Evolutionary conservation across 768 basidiomycete species (phyloP), one percentile per base, ranked within the genome.

Genomic region (Lepiota subincarnata): DNA sequence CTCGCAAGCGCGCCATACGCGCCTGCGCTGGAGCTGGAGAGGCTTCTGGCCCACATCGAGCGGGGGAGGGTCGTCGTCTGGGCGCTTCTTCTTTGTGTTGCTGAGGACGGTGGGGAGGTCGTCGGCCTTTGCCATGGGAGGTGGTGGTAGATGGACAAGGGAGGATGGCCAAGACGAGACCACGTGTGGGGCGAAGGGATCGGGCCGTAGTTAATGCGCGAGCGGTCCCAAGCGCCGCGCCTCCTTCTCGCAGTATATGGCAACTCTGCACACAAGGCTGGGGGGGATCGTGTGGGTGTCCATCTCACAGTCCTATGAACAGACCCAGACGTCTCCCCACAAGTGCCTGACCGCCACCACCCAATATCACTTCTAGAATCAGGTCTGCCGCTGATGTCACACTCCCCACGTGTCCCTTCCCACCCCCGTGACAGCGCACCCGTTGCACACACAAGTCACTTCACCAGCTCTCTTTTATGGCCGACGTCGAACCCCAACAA

Each of bases 1-100:
- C 74, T 92, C 91, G 71, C 90, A 93, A 67, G 90, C 90, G 52
- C 91, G 73, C 91, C 92, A 93, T 43, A 93, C 91, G 60, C 91
- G 71, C 69, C 80, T 68, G 53, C 91, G 78, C 67, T 91, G 90
- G 20, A 92, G 76, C 66, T 87, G 87, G 39, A 92, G 67, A 28
- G 89, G 87, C 62, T 88, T 89, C 45, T 78, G 66, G 60, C 83
- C 79, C 43, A 71, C 64, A 59, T 91, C 88, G 37, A 73, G 60
- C 12, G 81, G 61, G 51, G 77, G 68, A 40, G 79, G 73, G 53
- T 87, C 88, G 46, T 84, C 81, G 59, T 82, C 77, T 47, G 66
- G 64, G 50, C 84, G 84, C 69, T 89, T 90, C 79, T 92, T 92
- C 78, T 87, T 91, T 1, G 78, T 73, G 57, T 80, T 81, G 66